These are phyloP conservation scores for Colletotrichum lindemuthianum DNA, from an alignment of 2,329 filamentous ascomycete genomes.

Conservation along the genomic window DNA sequence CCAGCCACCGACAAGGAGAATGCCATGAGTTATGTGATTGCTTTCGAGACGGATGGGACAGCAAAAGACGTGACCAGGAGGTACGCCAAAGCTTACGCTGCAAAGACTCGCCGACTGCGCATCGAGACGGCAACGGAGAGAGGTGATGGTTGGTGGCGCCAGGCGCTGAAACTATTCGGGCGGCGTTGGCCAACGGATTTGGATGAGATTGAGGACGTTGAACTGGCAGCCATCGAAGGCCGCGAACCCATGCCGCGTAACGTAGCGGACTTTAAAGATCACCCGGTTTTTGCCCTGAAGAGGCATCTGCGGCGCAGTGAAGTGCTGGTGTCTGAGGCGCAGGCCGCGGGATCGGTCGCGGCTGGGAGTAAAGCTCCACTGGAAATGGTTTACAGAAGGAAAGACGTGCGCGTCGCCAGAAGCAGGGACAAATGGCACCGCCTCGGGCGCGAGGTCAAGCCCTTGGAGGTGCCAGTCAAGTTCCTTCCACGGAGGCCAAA, in stretches of 20 bases:
- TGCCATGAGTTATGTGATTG: slow-evolving; percentile 82
- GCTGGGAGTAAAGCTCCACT: slow-evolving; percentile 70
- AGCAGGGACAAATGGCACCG: slow-evolving; percentile 93
- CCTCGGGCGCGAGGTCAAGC: slow-evolving; percentile 80
- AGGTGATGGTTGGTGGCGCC: slow-evolving; percentile 64
- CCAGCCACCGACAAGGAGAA: slow-evolving; percentile 82
- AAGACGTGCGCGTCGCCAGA: slow-evolving; percentile 80
- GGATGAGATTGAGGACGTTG: slow-evolving; percentile 85
- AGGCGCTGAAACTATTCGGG: slow-evolving; percentile 59
- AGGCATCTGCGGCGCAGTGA: slow-evolving; percentile 86
- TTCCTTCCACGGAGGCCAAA: slow-evolving; percentile 66
- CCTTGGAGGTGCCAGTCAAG: slow-evolving; percentile 84
- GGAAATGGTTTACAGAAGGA: slow-evolving; percentile 84
- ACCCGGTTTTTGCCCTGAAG: slow-evolving; percentile 85
- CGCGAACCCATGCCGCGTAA: slow-evolving; percentile 88
- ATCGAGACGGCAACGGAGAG: slow-evolving; percentile 70
- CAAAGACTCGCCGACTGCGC: slow-evolving; percentile 85
- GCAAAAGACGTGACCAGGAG: slow-evolving; percentile 87
- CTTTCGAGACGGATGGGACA: slow-evolving; percentile 82
- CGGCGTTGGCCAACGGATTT: slow-evolving; percentile 64
- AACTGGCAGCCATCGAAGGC: slow-evolving; percentile 76
- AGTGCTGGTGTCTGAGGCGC: slow-evolving; percentile 76
- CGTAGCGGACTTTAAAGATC: slow-evolving; percentile 86
- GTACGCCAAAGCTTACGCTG: slow-evolving; percentile 88
- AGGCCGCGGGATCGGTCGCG: slow-evolving; percentile 80